Base-by-base conservation (phyloP, 2,329 filamentous ascomycete species). In the Aureobasidium sp. region DNA sequence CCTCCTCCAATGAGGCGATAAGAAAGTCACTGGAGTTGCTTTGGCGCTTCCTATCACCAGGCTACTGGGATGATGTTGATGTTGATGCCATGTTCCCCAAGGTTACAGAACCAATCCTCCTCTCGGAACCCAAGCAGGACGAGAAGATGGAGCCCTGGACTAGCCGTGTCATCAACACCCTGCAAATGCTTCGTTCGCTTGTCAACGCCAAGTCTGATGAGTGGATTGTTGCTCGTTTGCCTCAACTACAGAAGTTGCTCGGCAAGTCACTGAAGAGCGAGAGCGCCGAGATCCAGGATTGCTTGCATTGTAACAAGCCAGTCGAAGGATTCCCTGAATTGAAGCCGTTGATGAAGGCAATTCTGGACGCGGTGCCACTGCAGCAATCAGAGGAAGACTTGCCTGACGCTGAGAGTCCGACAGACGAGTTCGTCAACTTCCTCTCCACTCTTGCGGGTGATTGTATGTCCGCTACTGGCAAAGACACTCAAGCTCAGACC, bases 201-300 rank as follows among this genome's bases (percentile, higher is more conserved):
- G 80, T 97, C 63, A 91, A 94, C 68, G 86, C 88, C 65, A 95
- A 96, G 73, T 80, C 89, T 0, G 87, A 96, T 69, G 90, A 96
- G 3, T 99, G 94, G 94, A 87, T 97, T 41, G 77, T 91, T 58
- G 85, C 86, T 68, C 90, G 91, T 66, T 83, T 96, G 68, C 75
- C 87, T 0, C 79, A 86, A 32, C 81, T 97, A 32, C 91, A 97
- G 72, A 96, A 91, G 71, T 84, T 97, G 11, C 76, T 97, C 15
- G 92, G 97, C 65, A 97, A 96, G 76, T 86, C 89, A 13, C 77
- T 99, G 59, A 90, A 89, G 68, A 93, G 87, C 3, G 93, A 97
- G 66, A 89, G 92, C 66, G 85, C 91, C 0, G 94, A 99, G 70
- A 86, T 99, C 9, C 95, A 99, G 69, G 93, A 97, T 70, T 96